A percentile compares a stretch with the other conserved stretches of the same genome.
These are phyloP conservation scores for Ceratocystis huliohia DNA, from an alignment of 2,329 filamentous ascomycete genomes.

Conservation along the genomic window DNA sequence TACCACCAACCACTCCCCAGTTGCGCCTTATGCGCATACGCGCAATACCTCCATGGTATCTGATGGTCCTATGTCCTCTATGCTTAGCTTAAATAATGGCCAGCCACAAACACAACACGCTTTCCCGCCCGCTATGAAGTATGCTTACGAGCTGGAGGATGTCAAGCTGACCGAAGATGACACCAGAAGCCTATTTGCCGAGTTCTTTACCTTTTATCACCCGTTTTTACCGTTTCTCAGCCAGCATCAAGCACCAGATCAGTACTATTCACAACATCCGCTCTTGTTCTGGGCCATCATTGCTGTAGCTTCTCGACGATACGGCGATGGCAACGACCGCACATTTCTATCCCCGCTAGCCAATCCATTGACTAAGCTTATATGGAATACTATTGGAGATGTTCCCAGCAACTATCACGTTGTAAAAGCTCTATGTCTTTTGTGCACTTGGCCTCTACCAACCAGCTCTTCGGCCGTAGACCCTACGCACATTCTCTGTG, in stretches of 20 bases:
- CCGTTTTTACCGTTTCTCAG: slow-evolving; percentile 66
- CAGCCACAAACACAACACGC: slow-evolving; percentile 40
- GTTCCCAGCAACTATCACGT: slow-evolving; percentile 69
- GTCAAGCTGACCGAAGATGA: slow-evolving; percentile 51
- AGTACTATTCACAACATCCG: slow-evolving; percentile 63
- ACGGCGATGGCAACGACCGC: slow-evolving; percentile 43
- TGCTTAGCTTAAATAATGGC: slow-evolving; percentile 53
- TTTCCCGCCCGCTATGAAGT: slow-evolving; percentile 34
- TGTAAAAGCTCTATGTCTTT: slow-evolving; percentile 65
- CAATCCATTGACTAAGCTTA: slow-evolving; percentile 53
- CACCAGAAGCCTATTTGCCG: slow-evolving; percentile 53
- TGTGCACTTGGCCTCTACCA: slow-evolving; percentile 72
- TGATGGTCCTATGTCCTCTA: slow-evolving; percentile 54
- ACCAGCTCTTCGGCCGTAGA: slow-evolving; percentile 71
- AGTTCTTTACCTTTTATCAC: slow-evolving; percentile 66
- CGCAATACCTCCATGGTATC: slow-evolving; percentile 54
- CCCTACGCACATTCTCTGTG: slow-evolving; percentile 68
- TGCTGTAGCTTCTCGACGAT: slow-evolving; percentile 61
- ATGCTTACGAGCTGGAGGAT: slow-evolving; percentile 49
- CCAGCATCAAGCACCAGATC: slow-evolving; percentile 51
- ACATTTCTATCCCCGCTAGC: slow-evolving; percentile 55
- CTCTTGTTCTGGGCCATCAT: slow-evolving; percentile 79
- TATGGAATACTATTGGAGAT: slow-evolving; percentile 66
- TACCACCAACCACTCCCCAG: slow-evolving; percentile 31
- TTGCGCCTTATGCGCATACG: slow-evolving; percentile 36